These are phyloP conservation scores for Picochlorum sp. DNA, from an alignment of 139 green algal species.

Conservation along the genomic window DNA sequence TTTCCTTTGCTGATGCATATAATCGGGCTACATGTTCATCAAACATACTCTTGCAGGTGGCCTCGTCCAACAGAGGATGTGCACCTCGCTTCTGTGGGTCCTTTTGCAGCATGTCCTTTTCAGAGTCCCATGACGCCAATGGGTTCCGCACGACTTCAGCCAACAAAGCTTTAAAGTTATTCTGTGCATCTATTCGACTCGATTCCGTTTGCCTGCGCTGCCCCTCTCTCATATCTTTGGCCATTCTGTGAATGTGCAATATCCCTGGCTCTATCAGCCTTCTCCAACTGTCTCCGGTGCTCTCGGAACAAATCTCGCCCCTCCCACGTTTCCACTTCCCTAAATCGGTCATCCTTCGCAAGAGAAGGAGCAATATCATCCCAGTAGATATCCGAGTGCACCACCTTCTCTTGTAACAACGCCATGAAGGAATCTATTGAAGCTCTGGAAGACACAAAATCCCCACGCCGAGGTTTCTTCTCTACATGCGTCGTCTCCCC, in stretches of 20 bases:
- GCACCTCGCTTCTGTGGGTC: slow-evolving; percentile 40
- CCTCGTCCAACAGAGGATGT: slow-evolving; percentile 12
- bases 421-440: slow-evolving; percentile 33
- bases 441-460: not conserved
- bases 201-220: slow-evolving; percentile 23
- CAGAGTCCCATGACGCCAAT: slow-evolving; percentile 28
- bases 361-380: not conserved
- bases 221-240: slow-evolving; percentile 12
- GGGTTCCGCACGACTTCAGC: slow-evolving; percentile 45
- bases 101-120: slow-evolving; percentile 22
- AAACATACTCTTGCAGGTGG: slow-evolving; percentile 34
- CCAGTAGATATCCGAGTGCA: slow-evolving; percentile 17
- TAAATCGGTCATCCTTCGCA: not conserved
- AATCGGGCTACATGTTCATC: slow-evolving; percentile 26
- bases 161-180: slow-evolving; percentile 48
- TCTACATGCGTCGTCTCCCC: too few relatives aligned
- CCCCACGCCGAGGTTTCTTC: not conserved
- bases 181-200: slow-evolving; percentile 33
- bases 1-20: not conserved
- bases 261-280: slow-evolving; percentile 12
- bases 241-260: slow-evolving; percentile 8
- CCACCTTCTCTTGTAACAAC: slow-evolving; percentile 53
- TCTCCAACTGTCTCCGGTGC: slow-evolving; percentile 25
- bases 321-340: slow-evolving; percentile 7
- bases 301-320: slow-evolving; percentile 9